Evolutionary conservation across 495 filamentous ascomycete genomes (phyloP).

Genomic region (Penicillium desertorum): DNA sequence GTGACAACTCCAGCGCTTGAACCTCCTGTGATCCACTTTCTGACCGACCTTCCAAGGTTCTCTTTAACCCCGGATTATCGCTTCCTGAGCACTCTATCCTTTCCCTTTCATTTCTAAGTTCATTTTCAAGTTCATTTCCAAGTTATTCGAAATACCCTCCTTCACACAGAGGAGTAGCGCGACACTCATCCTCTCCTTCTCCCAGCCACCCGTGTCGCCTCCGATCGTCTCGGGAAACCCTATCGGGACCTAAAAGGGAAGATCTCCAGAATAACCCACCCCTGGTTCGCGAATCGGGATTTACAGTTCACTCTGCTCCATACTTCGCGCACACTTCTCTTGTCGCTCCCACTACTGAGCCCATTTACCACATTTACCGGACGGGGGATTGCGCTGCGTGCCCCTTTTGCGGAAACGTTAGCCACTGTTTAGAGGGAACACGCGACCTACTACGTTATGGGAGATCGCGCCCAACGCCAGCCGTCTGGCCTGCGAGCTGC

Average conservation of each 20-base stretch:
- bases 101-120: neutral
- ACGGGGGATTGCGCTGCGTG: neutral
- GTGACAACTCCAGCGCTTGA: neutral
- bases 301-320: neutral
- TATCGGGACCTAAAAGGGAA: conserved; percentile 19
- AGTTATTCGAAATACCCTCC: neutral
- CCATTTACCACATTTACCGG: neutral
- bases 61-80: conserved; percentile 19
- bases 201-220: conserved; percentile 24
- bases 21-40: conserved; percentile 24
- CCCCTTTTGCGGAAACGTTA: conserved; percentile 15
- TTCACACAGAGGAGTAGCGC: neutral
- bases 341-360: neutral
- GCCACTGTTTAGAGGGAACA: conserved; percentile 9
- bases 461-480: conserved; percentile 38
- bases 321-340: neutral
- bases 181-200: conserved; percentile 5
- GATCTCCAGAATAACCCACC: conserved; percentile 15
- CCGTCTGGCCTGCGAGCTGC: conserved; percentile 59
- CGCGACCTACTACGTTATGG: conserved; percentile 32
- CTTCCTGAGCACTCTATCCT: neutral
- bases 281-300: conserved; percentile 10
- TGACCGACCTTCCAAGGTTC: conserved; percentile 16
- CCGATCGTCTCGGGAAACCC: conserved; percentile 26
- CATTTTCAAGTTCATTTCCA: neutral